Base-by-base conservation (phyloP, 352 stramenopile species). In the Pythium oligandrum region DNA sequence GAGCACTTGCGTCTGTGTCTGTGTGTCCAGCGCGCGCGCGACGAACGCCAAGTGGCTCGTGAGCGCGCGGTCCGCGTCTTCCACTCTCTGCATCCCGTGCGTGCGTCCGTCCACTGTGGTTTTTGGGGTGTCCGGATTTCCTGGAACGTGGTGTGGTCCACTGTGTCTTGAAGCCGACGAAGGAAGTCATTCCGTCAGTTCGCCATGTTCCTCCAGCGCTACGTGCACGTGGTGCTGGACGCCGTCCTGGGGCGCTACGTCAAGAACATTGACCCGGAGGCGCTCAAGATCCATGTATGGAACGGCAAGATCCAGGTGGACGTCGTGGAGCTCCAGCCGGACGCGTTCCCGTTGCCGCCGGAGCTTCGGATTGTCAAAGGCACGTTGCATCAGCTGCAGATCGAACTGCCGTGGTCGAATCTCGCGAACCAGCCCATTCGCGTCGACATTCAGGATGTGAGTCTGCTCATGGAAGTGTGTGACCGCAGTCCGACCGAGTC, bases 241-340 rank as follows among this genome's bases (percentile, higher is more conserved):
- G 81, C 80, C 9, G 74, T 93, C 51, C 75, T 93, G 46, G 83
- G 83, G 39, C 83, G 66, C 56, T 93, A 93, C 57, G 78, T 93
- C 11, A 90, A 91, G 70, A 88, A 93, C 70, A 88, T 91, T 56
- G 83, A 93, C 60, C 78, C 83, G n/a, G 76, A 86, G 50, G 71
- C 80, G 47, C 67, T 93, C 40, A 78, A 88, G 67, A 90, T 93
- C 69, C 88, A 76, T 63, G 75, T 93, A 8, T 93, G 83, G 83
- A 90, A 86, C 53, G 83, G 83, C 44, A 81, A 90, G 71, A 86
- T 93, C 57, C 78, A 91, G 68, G 70, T 93, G 42, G 80, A 90
- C 43, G 69, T 81, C 7, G 75, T 93, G 36, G 83, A 93, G 73
- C 64, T 90, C 33, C 75, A 85, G 60, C 80, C 81, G 2, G 79